A percentile compares a stretch with the other conserved stretches of the same genome.
phyloP scores from a whole-genome alignment of 202 grass and related monocot genomes.

The Miscanthus sacchariflorus region DNA sequence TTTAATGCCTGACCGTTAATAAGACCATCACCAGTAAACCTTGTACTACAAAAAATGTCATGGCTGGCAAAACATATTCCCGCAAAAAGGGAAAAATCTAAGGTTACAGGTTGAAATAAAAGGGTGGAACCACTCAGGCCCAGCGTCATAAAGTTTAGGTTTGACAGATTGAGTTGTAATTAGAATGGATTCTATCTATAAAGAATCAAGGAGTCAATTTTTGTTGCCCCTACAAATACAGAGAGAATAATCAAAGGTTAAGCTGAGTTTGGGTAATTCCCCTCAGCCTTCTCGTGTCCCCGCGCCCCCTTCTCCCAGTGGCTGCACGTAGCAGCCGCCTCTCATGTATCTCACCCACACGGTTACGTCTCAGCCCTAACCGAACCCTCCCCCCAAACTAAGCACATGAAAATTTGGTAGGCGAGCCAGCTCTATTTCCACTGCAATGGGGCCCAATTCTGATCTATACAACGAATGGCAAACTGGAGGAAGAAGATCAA shows the following conservation, averaged over 20 bases:
- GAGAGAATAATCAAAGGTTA: background rate
- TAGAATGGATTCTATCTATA: background rate
- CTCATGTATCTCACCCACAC: background rate
- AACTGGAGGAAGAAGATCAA: slow-evolving; percentile 1
- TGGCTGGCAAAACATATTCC: background rate
- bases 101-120: background rate
- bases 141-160: background rate
- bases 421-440: background rate
- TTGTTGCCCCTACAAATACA: background rate
- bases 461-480: background rate
- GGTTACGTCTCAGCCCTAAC: background rate
- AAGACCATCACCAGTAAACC: background rate
- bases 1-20: background rate
- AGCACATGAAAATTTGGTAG: background rate
- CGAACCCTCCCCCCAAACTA: background rate
- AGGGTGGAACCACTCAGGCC: background rate
- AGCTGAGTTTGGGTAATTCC: background rate
- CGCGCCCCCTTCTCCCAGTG: background rate
- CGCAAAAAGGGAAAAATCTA: background rate
- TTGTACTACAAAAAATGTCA: background rate
- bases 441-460: background rate
- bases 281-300: background rate
- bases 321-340: background rate
- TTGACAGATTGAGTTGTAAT: background rate
- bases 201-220: background rate